phyloP scores from a whole-genome alignment of 768 basidiomycete species.

The Aureoboletus auriporus region DNA sequence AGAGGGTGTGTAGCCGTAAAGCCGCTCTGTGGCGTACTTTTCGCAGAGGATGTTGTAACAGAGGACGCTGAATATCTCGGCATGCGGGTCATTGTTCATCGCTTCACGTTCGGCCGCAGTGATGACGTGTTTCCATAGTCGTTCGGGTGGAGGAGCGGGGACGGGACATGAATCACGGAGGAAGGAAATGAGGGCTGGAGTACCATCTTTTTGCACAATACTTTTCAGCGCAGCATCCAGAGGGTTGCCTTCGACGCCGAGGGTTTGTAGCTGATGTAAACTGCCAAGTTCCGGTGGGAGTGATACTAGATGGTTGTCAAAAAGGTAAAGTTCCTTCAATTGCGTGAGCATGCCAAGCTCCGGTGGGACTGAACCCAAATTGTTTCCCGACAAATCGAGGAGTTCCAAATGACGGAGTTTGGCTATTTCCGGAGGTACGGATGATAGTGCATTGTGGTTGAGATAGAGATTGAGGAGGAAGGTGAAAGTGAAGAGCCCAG shows the following conservation, averaged over 20 bases:
- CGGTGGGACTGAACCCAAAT: conserved; percentile 67
- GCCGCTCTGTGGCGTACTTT: conserved; percentile 76
- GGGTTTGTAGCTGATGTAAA: conserved; percentile 85
- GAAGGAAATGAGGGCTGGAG: conserved; percentile 77
- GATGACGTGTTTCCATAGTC: conserved; percentile 69
- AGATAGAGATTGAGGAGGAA: conserved; percentile 94
- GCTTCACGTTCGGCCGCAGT: conserved; percentile 56
- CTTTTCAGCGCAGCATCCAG: conserved; percentile 71
- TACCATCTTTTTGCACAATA: conserved; percentile 94
- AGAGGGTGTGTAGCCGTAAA: conserved; percentile 94
- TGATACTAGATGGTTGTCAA: conserved; percentile 89
- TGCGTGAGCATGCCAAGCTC: conserved; percentile 89
- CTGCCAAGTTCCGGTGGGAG: conserved; percentile 87
- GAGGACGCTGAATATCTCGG: conserved; percentile 77
- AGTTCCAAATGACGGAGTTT: conserved; percentile 82
- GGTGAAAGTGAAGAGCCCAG: conserved; percentile 79
- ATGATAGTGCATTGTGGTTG: conserved; percentile 85
- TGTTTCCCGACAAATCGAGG: conserved; percentile 91
- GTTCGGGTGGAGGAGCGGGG: conserved; percentile 74
- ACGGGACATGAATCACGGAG: conserved; percentile 93
- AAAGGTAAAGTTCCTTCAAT: conserved; percentile 89
- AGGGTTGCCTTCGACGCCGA: conserved; percentile 98
- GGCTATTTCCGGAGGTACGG: conserved; percentile 79
- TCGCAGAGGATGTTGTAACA: conserved; percentile 96
- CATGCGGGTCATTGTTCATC: conserved; percentile 54